Percentiles rank a stretch among this genome's conserved stretches.
phyloP scores from a whole-genome alignment of 192 early-diverging fungal genomes.

The Gonapodya sp. region DNA sequence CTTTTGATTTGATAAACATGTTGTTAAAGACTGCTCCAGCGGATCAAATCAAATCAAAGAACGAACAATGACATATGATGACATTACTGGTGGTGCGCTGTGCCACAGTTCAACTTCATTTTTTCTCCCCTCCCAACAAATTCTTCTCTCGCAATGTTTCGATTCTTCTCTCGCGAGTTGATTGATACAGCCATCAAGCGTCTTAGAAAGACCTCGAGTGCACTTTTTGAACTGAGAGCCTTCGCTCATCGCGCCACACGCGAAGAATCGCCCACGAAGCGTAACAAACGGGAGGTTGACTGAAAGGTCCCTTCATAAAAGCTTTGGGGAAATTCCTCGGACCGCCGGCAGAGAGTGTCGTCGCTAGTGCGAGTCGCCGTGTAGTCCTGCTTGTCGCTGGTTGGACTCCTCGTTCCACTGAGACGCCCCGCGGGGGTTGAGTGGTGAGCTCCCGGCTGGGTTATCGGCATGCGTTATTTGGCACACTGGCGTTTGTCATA shows the following conservation, averaged over 20 bases:
- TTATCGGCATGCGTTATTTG: neutral
- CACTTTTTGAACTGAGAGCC: no score
- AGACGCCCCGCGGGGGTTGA: neutral
- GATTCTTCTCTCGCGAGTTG: no score
- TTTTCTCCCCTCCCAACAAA: neutral
- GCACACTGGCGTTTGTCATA: neutral
- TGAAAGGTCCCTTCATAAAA: neutral
- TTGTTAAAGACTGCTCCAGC: no score
- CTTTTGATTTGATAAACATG: no score
- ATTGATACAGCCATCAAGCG: no score
- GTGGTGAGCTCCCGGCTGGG: neutral
- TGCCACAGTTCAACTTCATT: neutral
- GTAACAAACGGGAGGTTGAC: neutral
- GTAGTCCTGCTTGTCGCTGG: neutral
- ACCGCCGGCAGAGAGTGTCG: neutral
- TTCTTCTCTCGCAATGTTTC: no score
- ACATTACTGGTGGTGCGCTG: no score
- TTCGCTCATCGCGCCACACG: neutral
- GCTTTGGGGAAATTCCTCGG: conserved; percentile 3
- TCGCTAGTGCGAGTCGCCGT: conserved; percentile 1
- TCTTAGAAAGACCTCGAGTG: no score
- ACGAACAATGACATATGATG: no score
- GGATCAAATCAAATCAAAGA: no score
- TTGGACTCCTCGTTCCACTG: neutral
- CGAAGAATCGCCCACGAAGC: conserved; percentile 1